Evolutionary conservation across 116 monocot species (phyloP).

Genomic region (Trichopus zeylanicus): DNA sequence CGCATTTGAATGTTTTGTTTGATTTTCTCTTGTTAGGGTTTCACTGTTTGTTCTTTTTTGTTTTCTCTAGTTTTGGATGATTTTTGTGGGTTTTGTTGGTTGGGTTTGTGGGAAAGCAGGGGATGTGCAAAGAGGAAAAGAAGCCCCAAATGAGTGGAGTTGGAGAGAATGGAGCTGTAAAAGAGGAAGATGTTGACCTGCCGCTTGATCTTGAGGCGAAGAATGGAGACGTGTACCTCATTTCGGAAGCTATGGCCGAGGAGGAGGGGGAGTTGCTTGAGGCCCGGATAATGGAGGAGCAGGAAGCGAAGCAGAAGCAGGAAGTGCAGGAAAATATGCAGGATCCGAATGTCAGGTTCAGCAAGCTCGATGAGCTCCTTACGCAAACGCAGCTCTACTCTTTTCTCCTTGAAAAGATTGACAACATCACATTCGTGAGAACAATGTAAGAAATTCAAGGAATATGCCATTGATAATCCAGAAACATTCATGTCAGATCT

Average conservation of each 20-base stretch:
- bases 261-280: conserved; percentile 51
- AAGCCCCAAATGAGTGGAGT: background rate
- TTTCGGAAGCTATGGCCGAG: conserved; percentile 52
- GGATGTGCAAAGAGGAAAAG: conserved; percentile 11
- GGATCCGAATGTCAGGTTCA: conserved; percentile 14
- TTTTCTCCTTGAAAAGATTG: conserved; percentile 49
- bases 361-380: conserved; percentile 38
- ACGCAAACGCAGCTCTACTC: conserved; percentile 47
- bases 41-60: conserved; percentile 1
- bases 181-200: no score
- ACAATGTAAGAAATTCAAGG: no score
- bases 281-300: conserved; percentile 28
- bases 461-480: no score
- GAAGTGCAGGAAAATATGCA: background rate
- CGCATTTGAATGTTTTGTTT: no score
- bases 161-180: no score
- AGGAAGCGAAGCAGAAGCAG: conserved; percentile 4
- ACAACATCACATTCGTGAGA: conserved; percentile 33
- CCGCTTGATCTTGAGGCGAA: conserved; percentile 46
- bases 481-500: no score
- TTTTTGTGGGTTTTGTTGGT: background rate
- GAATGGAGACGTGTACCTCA: conserved; percentile 66
- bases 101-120: conserved; percentile 9
- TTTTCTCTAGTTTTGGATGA: conserved; percentile 1
- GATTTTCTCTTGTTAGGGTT: conserved; percentile 7